Conservation (phyloP, 2,329 filamentous ascomycete species). For the Macrophomina phaseolina region DNA sequence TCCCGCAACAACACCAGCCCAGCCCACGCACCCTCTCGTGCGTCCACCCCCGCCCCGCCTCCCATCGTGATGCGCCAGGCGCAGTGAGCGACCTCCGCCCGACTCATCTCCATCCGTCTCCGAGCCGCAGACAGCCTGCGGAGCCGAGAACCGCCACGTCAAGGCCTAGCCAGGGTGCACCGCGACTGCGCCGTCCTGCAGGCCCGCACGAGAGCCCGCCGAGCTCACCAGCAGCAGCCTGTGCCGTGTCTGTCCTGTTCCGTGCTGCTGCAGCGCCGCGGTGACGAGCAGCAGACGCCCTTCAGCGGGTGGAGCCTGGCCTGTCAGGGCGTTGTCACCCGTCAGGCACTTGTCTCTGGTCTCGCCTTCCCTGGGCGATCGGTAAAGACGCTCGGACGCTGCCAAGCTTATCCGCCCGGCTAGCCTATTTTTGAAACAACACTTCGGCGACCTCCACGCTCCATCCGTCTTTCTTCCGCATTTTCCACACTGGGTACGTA, state of each 20-base stretch:
- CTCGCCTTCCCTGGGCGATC: constrained; percentile 24
- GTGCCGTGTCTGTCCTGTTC: constrained; percentile 7
- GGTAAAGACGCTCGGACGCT: constrained; percentile 17
- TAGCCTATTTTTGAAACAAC: constrained; percentile 25
- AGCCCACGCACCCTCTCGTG: constrained; percentile 15
- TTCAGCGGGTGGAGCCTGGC: constrained; percentile 14
- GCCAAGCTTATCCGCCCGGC: constrained; percentile 14
- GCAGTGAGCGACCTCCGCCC: neutral
- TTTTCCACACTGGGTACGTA: constrained; percentile 18
- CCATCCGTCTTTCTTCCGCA: neutral
- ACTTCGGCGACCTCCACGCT: constrained; percentile 3
- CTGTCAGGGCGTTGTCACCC: constrained; percentile 22
- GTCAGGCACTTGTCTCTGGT: constrained; percentile 25
- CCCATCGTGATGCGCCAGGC: constrained; percentile 22
- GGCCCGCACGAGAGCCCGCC: constrained; percentile 11
- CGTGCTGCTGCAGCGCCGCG: constrained; percentile 14
- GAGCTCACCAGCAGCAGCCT: constrained; percentile 12
- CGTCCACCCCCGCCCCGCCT: constrained; percentile 8
- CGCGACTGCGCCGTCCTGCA: constrained; percentile 19
- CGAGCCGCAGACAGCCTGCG: constrained; percentile 16
- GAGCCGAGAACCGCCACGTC: constrained; percentile 25
- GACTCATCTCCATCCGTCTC: neutral
- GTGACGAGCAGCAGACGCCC: constrained; percentile 12
- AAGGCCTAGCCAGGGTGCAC: constrained; percentile 25
- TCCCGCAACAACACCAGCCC: constrained; percentile 23